Conservation (phyloP, 768 basidiomycete species). For the Boletus sp. region DNA sequence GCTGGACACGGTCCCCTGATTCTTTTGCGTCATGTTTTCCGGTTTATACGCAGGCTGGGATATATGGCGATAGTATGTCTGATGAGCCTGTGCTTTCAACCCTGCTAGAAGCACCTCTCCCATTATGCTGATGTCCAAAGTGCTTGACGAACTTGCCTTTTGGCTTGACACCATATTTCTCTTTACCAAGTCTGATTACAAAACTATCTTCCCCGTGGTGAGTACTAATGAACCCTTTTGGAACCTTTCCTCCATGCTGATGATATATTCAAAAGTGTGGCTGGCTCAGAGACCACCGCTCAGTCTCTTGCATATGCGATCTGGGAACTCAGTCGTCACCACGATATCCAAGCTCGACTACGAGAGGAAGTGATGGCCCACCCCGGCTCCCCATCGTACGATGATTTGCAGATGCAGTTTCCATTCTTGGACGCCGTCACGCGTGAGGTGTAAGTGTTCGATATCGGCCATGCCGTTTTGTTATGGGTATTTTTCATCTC, state of each 20-base stretch:
- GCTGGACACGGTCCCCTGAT: background rate
- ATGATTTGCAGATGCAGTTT: constrained; percentile 5
- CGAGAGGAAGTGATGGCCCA: constrained; percentile 1
- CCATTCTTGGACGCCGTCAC: constrained; percentile 6
- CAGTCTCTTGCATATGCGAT: constrained; percentile 7
- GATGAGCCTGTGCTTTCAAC: background rate
- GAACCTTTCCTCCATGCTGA: background rate
- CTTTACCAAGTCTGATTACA: constrained; percentile 36
- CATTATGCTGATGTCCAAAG: background rate
- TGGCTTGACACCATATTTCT: constrained; percentile 31
- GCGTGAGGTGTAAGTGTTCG: constrained; percentile 3
- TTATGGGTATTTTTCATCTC: background rate
- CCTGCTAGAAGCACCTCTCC: background rate
- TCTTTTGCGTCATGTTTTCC: background rate
- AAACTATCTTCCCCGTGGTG: constrained; percentile 38
- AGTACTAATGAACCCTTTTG: background rate
- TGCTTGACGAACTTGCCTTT: background rate
- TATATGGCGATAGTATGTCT: background rate
- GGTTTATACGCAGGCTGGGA: background rate
- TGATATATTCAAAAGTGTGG: background rate
- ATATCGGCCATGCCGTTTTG: background rate
- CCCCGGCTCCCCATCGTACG: constrained; percentile 2
- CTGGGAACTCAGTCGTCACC: constrained; percentile 7
- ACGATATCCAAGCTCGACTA: background rate
- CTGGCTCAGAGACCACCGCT: constrained; percentile 5